phyloP scores from a whole-genome alignment of 306 rosid species.

The Crotalaria pallida region DNA sequence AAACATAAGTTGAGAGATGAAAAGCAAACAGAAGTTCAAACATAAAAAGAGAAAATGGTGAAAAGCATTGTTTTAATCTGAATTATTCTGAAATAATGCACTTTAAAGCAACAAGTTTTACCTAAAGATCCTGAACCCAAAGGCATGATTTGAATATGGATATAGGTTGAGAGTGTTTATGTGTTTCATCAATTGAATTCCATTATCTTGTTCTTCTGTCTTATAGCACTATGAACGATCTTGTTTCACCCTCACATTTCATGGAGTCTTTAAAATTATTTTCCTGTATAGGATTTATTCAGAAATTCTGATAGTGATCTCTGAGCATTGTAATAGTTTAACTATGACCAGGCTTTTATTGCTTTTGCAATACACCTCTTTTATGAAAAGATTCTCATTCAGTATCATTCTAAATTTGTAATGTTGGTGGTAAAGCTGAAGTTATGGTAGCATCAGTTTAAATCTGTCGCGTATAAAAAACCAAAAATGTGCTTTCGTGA shows the following conservation, averaged over 20 bases:
- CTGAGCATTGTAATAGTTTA: neutral
- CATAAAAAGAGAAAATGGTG: neutral
- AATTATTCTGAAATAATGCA: neutral
- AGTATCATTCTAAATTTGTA: neutral
- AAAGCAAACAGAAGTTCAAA: neutral
- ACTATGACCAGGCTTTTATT: neutral
- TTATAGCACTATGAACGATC: too few relatives aligned
- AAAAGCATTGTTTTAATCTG: conserved; percentile 1
- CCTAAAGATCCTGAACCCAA: neutral
- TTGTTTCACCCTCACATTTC: too few relatives aligned
- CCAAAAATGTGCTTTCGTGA: neutral
- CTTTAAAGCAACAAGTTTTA: neutral
- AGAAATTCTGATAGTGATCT: neutral
- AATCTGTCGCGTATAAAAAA: neutral
- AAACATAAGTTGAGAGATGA: neutral
- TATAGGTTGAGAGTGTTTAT: too few relatives aligned
- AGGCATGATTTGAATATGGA: neutral
- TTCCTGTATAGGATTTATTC: neutral
- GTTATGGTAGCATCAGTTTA: too few relatives aligned
- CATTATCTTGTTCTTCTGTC: too few relatives aligned
- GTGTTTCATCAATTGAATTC: too few relatives aligned
- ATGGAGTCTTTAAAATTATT: too few relatives aligned
- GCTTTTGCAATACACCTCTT: neutral
- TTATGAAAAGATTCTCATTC: neutral
- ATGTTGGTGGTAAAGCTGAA: neutral